These are phyloP conservation scores for Bromus sterilis DNA, from an alignment of 176 grass and related monocot genomes.

Conservation along the genomic window DNA sequence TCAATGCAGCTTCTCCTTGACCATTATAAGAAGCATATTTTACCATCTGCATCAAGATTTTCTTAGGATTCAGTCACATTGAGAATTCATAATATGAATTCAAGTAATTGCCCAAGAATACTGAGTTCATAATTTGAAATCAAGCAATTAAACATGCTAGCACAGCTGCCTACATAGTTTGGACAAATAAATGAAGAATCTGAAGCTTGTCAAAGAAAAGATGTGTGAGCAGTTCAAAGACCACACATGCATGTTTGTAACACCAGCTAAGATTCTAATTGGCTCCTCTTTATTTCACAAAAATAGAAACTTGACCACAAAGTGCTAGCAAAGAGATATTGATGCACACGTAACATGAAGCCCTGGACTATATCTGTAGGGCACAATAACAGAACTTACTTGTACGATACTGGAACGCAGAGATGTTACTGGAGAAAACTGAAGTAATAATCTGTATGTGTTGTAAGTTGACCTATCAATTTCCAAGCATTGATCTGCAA, in stretches of 20 bases:
- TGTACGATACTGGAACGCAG: neutral
- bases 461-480: neutral
- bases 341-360: neutral
- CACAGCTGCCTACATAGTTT: neutral
- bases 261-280: too few relatives aligned
- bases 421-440: neutral
- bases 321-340: neutral
- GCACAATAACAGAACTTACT: neutral
- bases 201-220: neutral
- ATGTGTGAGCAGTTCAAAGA: neutral
- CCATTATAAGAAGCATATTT: neutral
- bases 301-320: neutral
- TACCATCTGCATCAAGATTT: neutral
- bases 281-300: too few relatives aligned
- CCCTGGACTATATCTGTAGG: neutral
- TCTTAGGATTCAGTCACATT: neutral
- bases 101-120: neutral
- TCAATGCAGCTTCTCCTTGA: neutral
- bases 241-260: too few relatives aligned
- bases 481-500: neutral
- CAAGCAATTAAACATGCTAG: neutral
- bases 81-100: neutral
- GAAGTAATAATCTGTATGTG: neutral
- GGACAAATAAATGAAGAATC: neutral
- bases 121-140: neutral